These are phyloP conservation scores for Jatropha podagrica DNA, from an alignment of 441 rosid genomes.

Conservation along the genomic window DNA sequence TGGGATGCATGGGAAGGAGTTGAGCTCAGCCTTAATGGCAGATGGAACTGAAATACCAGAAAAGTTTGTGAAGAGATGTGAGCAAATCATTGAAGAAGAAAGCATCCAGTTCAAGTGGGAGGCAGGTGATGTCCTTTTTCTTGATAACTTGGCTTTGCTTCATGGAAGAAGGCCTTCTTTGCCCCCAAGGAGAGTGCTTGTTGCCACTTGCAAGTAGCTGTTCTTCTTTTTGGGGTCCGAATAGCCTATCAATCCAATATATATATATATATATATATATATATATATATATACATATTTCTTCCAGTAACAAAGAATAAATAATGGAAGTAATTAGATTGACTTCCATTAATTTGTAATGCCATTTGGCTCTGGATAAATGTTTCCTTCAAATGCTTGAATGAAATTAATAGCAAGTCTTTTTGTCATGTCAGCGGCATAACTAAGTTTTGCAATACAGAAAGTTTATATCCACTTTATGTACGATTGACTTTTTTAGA, in stretches of 20 bases:
- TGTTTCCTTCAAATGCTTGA: too few relatives aligned
- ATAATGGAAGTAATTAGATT: neutral
- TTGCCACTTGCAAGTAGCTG: conserved; percentile 54
- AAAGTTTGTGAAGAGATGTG: conserved; percentile 51
- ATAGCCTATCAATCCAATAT: too few relatives aligned
- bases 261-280: neutral
- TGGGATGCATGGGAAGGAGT: conserved; percentile 64
- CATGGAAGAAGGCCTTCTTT: conserved; percentile 67
- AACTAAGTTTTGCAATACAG: too few relatives aligned
- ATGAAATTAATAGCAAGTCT: too few relatives aligned
- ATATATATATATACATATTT: too few relatives aligned
- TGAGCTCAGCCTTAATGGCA: conserved; percentile 54
- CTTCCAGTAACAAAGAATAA: neutral
- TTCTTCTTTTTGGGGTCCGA: neutral
- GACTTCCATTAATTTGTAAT: too few relatives aligned
- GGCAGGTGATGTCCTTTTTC: conserved; percentile 62
- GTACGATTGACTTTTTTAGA: too few relatives aligned
- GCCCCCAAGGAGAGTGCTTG: conserved; percentile 61
- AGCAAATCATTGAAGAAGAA: conserved; percentile 65
- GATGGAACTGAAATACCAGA: conserved; percentile 57
- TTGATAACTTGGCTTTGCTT: conserved; percentile 59
- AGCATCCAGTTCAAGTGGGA: conserved; percentile 74
- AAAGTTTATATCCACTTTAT: too few relatives aligned
- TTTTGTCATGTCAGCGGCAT: too few relatives aligned
- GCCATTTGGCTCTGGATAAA: too few relatives aligned